Evolutionary conservation across 2,329 filamentous ascomycete genomes (phyloP).

Genomic region (Aspergillus pseudoterreus): DNA sequence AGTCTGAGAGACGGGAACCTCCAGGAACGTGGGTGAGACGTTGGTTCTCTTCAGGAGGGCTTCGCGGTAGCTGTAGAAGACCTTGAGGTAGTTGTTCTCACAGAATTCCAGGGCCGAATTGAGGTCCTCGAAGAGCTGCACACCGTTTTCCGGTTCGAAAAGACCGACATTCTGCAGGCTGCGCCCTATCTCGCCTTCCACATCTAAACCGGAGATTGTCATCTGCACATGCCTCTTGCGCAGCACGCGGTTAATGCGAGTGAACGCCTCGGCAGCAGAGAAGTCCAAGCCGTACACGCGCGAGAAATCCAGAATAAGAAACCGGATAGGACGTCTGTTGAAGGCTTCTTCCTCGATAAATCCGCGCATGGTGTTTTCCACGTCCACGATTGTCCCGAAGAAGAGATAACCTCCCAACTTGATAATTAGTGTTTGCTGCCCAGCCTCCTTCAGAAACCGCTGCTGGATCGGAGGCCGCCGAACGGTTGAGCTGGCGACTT

Average conservation of each 20-base stretch:
- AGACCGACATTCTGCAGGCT: conserved; percentile 82
- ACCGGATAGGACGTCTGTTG: conserved; percentile 73
- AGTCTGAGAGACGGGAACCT: conserved; percentile 28
- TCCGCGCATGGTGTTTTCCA: conserved; percentile 80
- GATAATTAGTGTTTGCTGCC: conserved; percentile 82
- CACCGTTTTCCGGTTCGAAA: conserved; percentile 67
- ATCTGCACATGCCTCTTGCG: conserved; percentile 73
- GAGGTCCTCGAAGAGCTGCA: conserved; percentile 79
- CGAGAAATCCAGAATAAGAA: conserved; percentile 81
- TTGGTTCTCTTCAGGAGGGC: conserved; percentile 22
- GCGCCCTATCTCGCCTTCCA: conserved; percentile 70
- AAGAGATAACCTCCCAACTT: conserved; percentile 96
- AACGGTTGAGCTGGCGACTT: conserved; percentile 87
- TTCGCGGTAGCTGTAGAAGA: conserved; percentile 69
- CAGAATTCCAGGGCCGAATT: conserved; percentile 92
- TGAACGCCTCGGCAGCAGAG: conserved; percentile 92
- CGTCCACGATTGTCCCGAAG: conserved; percentile 94
- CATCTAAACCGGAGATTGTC: conserved; percentile 76
- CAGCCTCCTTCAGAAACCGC: conserved; percentile 79
- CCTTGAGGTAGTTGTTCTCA: conserved; percentile 87
- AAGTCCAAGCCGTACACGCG: conserved; percentile 93
- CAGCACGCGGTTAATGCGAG: conserved; percentile 81
- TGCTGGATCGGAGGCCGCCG: conserved; percentile 85
- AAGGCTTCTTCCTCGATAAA: conserved; percentile 83
- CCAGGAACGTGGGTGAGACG: conserved; percentile 15